phyloP scores from a whole-genome alignment of 2,329 filamentous ascomycete species.

The Pseudocercospora musae region DNA sequence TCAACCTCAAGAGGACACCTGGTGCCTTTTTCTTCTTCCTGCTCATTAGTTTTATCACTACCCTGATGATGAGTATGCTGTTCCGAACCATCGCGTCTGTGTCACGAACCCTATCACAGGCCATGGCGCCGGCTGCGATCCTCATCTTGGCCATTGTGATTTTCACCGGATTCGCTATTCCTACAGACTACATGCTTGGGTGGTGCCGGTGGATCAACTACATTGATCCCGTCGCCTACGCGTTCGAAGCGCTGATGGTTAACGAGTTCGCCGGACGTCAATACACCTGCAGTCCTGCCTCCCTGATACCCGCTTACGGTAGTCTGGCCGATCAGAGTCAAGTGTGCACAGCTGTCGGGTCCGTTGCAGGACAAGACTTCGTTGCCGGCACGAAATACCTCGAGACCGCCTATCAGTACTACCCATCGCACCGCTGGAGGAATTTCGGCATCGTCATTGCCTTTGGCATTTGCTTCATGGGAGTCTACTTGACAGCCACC shows the following conservation, averaged over 20 bases:
- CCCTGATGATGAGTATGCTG: conserved; percentile 78
- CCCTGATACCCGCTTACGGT: conserved; percentile 40
- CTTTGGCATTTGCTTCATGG: conserved; percentile 45
- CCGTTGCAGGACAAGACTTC: conserved; percentile 37
- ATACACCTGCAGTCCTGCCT: conserved; percentile 47
- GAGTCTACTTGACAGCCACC: conserved; percentile 43
- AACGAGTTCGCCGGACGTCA: conserved; percentile 73
- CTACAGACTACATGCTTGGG: conserved; percentile 62
- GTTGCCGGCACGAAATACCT: conserved; percentile 40
- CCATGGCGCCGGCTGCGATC: conserved; percentile 55
- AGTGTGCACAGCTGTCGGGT: conserved; percentile 44
- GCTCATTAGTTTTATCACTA: conserved; percentile 69
- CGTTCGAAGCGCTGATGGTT: conserved; percentile 66
- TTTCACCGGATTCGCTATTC: conserved; percentile 63
- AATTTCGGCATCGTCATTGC: conserved; percentile 48
- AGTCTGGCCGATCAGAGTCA: conserved; percentile 29
- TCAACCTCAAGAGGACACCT: conserved; percentile 69
- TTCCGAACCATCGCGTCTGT: conserved; percentile 78
- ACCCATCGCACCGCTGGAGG: conserved; percentile 44
- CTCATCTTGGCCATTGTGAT: conserved; percentile 65
- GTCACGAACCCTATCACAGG: conserved; percentile 63
- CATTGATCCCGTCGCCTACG: conserved; percentile 73
- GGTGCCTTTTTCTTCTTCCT: conserved; percentile 84
- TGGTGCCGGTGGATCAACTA: conserved; percentile 86
- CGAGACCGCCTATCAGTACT: conserved; percentile 36